phyloP scores from a whole-genome alignment of 805 yeast genomes.

The Candida parachauliodes region DNA sequence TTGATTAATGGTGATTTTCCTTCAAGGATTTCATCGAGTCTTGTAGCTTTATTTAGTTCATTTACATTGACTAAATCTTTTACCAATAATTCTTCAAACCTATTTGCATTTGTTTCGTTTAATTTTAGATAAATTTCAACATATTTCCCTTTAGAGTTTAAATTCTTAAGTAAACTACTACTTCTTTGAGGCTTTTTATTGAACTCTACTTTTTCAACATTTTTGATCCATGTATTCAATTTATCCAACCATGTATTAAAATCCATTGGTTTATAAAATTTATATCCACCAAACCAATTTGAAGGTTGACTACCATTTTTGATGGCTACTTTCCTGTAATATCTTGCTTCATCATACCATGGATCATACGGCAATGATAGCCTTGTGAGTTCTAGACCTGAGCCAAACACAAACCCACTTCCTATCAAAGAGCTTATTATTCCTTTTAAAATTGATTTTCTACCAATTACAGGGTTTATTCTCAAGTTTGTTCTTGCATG shows the following conservation, averaged over 20 bases:
- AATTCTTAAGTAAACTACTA: conserved; percentile 6
- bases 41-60: conserved; percentile 34
- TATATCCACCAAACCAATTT: conserved; percentile 67
- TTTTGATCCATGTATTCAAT: conserved; percentile 16
- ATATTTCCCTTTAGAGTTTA: conserved; percentile 20
- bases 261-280: conserved; percentile 51
- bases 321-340: conserved; percentile 49
- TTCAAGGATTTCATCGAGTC: conserved; percentile 33
- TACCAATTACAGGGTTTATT: conserved; percentile 5
- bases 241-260: conserved; percentile 32
- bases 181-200: neutral
- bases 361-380: conserved; percentile 53
- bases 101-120: conserved; percentile 19
- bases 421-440: conserved; percentile 31
- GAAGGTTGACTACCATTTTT: conserved; percentile 46
- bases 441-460: conserved; percentile 12
- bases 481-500: conserved; percentile 11
- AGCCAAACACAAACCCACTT: conserved; percentile 44
- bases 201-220: conserved; percentile 11
- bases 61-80: conserved; percentile 27
- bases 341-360: conserved; percentile 65
- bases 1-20: conserved; percentile 24
- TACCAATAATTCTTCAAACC: conserved; percentile 18
- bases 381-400: conserved; percentile 56
- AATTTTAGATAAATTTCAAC: conserved; percentile 28